Evolutionary conservation across 108 stramenopile genomes (phyloP), one percentile per base, ranked within the genome.

Genomic region (Fragilariopsis cylindrus): DNA sequence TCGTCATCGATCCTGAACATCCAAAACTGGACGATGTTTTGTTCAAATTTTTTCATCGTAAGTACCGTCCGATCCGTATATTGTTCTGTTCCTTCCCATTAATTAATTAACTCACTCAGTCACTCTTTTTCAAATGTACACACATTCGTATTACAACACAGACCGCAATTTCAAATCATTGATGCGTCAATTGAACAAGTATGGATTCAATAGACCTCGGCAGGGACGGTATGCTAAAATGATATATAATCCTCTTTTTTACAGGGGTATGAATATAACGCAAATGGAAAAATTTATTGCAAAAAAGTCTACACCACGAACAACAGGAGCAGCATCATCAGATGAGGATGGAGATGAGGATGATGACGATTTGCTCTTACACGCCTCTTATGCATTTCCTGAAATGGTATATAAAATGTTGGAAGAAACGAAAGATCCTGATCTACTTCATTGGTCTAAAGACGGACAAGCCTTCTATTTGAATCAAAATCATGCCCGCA

Each of bases 361-460:
- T 30, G 30, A 30, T 1, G 30, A 30, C 30, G 30, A 0, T 0
- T 30, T 30, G 30, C 30, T 30, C 2, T 30, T 1, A 30, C 30
- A 30, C 2, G 1, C 30, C 30, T 30, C 30, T 2, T 30, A 30
- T 30, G 30, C 30, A 30, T 30, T 30, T 30, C 30, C 30, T 30
- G 30, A 30, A 30, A 30, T 30, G 30, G 30, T 60, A 40, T 60
- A 8, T 30, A 5, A 12, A 13, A 8, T 46, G 44, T 45, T 65
- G 65, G 44, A 65, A 43, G 65, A 46, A 5, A 41, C 9, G 4
- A 45, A 62, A 47, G 11, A 71, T n/a, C 48, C 57, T 15, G 30
- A 52, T 19, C 48, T 69, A 8, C 48, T 76, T 57, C 48, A 60
- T 7, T 76, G 75, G 75, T 57, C 53, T n/a, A 39, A 48, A 8